A percentile compares a stretch with the other conserved stretches of the same genome.
These are phyloP conservation scores for Taphrina populina DNA, from an alignment of 1,139 yeast genomes.

Conservation along the genomic window DNA sequence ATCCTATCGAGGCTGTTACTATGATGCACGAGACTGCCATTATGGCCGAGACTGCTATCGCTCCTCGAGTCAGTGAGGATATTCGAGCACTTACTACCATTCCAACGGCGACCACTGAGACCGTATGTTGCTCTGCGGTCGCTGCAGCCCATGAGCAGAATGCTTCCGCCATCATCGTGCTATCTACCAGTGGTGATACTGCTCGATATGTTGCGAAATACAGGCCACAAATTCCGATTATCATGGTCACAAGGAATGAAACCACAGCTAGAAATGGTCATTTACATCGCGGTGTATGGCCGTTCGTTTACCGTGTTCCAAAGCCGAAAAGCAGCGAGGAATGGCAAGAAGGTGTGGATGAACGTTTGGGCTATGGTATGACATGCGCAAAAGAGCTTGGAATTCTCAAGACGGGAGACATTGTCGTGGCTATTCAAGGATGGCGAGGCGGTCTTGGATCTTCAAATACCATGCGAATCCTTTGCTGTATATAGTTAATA, in stretches of 20 bases:
- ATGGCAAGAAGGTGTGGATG: slow-evolving; percentile 97
- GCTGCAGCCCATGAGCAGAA: slow-evolving; percentile 93
- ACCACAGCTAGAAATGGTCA: slow-evolving; percentile 92
- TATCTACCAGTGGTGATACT: slow-evolving; percentile 84
- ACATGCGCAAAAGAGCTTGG: slow-evolving; percentile 85
- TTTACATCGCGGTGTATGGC: slow-evolving; percentile 97
- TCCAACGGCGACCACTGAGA: slow-evolving; percentile 93
- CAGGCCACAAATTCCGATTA: slow-evolving; percentile 95
- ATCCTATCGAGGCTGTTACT: slow-evolving; percentile 94
- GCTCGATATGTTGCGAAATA: slow-evolving; percentile 96
- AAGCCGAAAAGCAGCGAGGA: slow-evolving; percentile 57
- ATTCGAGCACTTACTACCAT: slow-evolving; percentile 78
- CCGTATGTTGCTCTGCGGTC: slow-evolving; percentile 96
- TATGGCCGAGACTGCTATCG: slow-evolving; percentile 94
- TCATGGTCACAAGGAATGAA: slow-evolving; percentile 96
- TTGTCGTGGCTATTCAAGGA: slow-evolving; percentile 94
- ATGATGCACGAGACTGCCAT: slow-evolving; percentile 98
- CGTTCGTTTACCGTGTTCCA: slow-evolving; percentile 71
- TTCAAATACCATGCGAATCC: slow-evolving; percentile 89
- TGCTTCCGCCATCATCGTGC: slow-evolving; percentile 94
- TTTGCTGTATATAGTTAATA: slow-evolving; percentile 14
- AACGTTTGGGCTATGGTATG: slow-evolving; percentile 91
- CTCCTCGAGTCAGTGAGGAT: slow-evolving; percentile 74
- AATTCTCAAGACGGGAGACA: slow-evolving; percentile 81
- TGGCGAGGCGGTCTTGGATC: slow-evolving; percentile 99